Base-by-base conservation (phyloP, 306 rosid species). In the Cicer yamashitae region DNA sequence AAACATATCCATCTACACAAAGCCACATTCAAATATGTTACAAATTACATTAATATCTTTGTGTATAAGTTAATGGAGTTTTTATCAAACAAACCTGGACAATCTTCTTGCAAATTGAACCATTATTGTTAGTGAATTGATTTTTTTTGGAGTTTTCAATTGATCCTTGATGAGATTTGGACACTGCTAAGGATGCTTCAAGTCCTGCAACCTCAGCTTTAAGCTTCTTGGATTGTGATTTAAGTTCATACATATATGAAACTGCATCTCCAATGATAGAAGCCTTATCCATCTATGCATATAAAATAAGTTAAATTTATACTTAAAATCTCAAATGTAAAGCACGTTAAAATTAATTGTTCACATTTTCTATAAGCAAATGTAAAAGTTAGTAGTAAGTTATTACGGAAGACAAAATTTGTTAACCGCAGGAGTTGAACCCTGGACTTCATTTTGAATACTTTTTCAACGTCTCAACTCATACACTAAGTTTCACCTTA, bases 221-320 rank as follows among this genome's bases (percentile, higher is more conserved):
- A 14, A 91, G 87, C 78, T 79, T 81, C 80, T 82, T 82, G 8
- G 91, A 93, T 78, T 84, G 92, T 77, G 76, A 70, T 77, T 93
- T 94, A 37, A 93, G 87, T 11, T 85, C 87, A 60, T 85, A 74
- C 74, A 89, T 82, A 65, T 89, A 87, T 17, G 80, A 50, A 6
- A 85, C 85, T 44, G 96, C 93, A 77, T 89, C 98, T 80, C 91
- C 96, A 76, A 93, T 83, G 15, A 89, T 93, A 66, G 93, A 89
- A 46, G 96, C 98, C 84, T 88, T 91, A 40, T 91, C 93, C 93
- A 91, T 88, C 97, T 93, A 74, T 77, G 40, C 40, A 76, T 62
- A 73, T 37, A 39, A 30, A 48, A 3, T 40, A 13, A 52, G 14
- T 58, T 63, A 17, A 17, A 1, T 43, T 40, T n/a, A 51, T 18